Evolutionary conservation across 805 yeast species (phyloP), one percentile per base, ranked within the genome.

Genomic region (Starmerella apicola): DNA sequence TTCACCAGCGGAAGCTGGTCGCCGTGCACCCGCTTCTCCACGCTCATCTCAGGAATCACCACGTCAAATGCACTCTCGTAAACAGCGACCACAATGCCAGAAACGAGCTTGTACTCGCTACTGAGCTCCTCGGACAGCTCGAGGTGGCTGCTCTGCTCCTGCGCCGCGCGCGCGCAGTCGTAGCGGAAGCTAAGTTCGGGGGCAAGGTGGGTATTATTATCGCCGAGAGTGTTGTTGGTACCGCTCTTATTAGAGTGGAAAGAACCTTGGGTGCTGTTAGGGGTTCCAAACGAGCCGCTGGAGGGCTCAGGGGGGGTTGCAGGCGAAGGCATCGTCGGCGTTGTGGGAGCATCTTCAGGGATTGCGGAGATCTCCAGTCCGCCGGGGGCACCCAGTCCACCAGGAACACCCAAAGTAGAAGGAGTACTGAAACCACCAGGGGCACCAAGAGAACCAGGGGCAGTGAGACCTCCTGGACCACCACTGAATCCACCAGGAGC

Each of bases 21-120:
- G 21, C 97, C 96, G 55, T 91, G 98, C 18, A 53, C 55, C 15
- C 57, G 54, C 39, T 53, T 53, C 41, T 53, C 57, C 9, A 52
- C 45, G 31, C 55, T 93, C 61, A 83, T 76, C 49, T 81, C 94
- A 2, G 94, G 94, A 41, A 83, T 66, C 46, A 79, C 76, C 4
- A 83, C 84, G 58, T 91, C 98, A 63, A 91, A 91, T 2, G 97
- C 83, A 1, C 95, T 82, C 61, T 91, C 97, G 58, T 88, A 86
- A 8, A 88, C 96, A 59, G 85, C 95, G 20, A 84, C 62, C 15
- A 88, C 91, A 13, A 84, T 74, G 13, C 94, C 96, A 72, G 78
- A 76, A 29, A 85, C 76, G 47, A 88, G 67, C 37, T 84, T 58
- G 58, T 84, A 95, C 2, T 94, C 76, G 13, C 70, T 62, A 42